Conservation (phyloP, 2,329 filamentous ascomycete genomes). For the Hypomyces rosellus region DNA sequence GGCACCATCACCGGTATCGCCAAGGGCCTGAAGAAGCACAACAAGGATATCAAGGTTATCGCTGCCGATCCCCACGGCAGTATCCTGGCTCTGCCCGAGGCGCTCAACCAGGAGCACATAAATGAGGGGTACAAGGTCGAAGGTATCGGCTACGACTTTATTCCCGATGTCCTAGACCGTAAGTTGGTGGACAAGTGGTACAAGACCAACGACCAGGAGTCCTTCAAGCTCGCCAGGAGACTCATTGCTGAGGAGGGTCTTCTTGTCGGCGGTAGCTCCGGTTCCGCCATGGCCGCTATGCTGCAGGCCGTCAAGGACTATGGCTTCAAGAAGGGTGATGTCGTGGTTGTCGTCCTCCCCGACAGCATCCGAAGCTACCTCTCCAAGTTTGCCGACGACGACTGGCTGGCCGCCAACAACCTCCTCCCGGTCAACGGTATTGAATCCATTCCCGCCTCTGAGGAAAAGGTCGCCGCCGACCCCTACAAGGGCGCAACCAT, state of each 20-base stretch:
- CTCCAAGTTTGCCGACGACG: slow-evolving; percentile 97
- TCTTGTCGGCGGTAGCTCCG: slow-evolving; percentile 87
- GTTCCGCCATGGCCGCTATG: slow-evolving; percentile 81
- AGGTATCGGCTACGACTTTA: slow-evolving; percentile 97
- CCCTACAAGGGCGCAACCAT: slow-evolving; percentile 75
- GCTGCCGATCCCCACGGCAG: slow-evolving; percentile 90
- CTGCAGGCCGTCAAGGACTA: slow-evolving; percentile 71
- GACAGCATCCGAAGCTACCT: slow-evolving; percentile 97
- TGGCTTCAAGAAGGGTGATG: slow-evolving; percentile 72
- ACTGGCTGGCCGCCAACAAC: slow-evolving; percentile 96
- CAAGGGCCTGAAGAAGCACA: slow-evolving; percentile 81
- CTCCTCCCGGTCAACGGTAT: slow-evolving; percentile 60
- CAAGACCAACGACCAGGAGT: slow-evolving; percentile 91
- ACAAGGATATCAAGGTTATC: slow-evolving; percentile 75
- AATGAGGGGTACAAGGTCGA: slow-evolving; percentile 96
- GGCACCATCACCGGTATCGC: slow-evolving; percentile 91
- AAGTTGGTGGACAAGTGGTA: slow-evolving; percentile 86
- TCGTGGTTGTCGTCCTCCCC: slow-evolving; percentile 84
- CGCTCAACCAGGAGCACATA: slow-evolving; percentile 70
- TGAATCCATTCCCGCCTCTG: slow-evolving; percentile 39
- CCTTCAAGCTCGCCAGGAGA: slow-evolving; percentile 82
- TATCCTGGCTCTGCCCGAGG: slow-evolving; percentile 75
- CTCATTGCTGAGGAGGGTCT: slow-evolving; percentile 93
- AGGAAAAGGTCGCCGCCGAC: slow-evolving; percentile 45
- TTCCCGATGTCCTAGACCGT: slow-evolving; percentile 86